Evolutionary conservation across 1,284 basidiomycete genomes (phyloP), one percentile per base, ranked within the genome.

Genomic region (Tylopilus orsonianus): DNA sequence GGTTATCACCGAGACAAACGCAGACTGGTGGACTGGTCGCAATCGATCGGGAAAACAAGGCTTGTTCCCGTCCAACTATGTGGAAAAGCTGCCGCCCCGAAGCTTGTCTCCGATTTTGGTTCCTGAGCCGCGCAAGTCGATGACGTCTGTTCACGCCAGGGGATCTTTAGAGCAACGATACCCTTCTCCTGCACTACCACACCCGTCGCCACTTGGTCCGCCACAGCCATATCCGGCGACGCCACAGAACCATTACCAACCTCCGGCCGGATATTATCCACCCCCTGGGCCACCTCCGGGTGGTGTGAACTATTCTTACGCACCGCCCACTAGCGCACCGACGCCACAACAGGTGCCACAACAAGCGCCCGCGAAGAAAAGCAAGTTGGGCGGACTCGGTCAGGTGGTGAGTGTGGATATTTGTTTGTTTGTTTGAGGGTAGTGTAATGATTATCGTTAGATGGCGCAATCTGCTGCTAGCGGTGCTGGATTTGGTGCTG

Each of bases 401-500:
- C 75, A 74, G 54, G 80, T 80, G 19, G 84, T 86, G 56, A 48
- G 72, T 63, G 33, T 22, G 14, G 13, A 9, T 13, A 42, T 24
- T 19, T 16, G 36, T 12, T 43, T 36, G 12, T 22, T 29, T n/a
- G 5, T 26, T 23, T 24, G 32, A 8, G n/a, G 32, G 32, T 24
- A 19, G 10, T 6, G 19, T 53, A 30, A 53, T 27, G 13, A 9
- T 32, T 10, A 20, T 33, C 34, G 40, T 26, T 48, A 82, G 80
- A 66, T 83, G 69, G 82, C 78, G 1, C 73, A 78, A 46, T 76
- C 80, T 19, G 82, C 83, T 1, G 83, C 73, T 8, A 73, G 79
- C 24, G 82, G 83, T 50, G 71, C 76, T 29, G 83, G 83, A 1
- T 81, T 83, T 53, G 83, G 81, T 52, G 81, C 81, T 52, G 81